Evolutionary conservation across 2,329 filamentous ascomycete genomes (phyloP).

Genomic region (Leptographium procerum): DNA sequence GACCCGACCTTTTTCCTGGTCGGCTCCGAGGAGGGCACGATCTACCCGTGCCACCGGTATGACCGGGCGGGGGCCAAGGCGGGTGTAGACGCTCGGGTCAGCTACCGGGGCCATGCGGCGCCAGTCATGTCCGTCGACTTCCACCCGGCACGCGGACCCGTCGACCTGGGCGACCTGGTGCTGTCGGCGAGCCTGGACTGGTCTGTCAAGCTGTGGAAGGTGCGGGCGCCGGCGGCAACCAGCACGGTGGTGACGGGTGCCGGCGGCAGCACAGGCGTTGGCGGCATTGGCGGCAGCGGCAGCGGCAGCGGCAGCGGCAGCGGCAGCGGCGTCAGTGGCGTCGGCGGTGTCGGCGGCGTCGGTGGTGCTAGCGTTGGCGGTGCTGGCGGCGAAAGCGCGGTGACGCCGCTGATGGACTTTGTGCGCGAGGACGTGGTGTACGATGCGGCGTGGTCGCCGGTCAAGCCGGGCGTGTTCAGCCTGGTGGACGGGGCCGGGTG

Average conservation of each 20-base stretch:
- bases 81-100: conserved; percentile 79
- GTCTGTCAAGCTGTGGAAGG: conserved; percentile 96
- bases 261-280: not conserved
- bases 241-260: conserved; percentile 35
- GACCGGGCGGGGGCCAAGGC: conserved; percentile 95
- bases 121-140: conserved; percentile 96
- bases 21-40: conserved; percentile 90
- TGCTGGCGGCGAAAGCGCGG: conserved; percentile 33
- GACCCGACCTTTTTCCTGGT: conserved; percentile 97
- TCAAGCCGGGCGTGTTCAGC: conserved; percentile 88
- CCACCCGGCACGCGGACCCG: conserved; percentile 80
- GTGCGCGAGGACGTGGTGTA: conserved; percentile 94
- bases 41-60: conserved; percentile 94
- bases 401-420: conserved; percentile 76
- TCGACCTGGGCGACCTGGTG: conserved; percentile 89
- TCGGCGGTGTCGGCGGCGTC: not conserved
- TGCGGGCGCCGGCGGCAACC: conserved; percentile 66
- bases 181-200: conserved; percentile 90
- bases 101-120: conserved; percentile 81
- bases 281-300: not conserved
- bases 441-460: conserved; percentile 87
- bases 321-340: conserved; percentile 22
- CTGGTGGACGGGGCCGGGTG: conserved; percentile 87
- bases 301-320: not conserved
- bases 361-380: conserved; percentile 22